Base-by-base conservation (phyloP, 768 basidiomycete species). In the Pisolithus microcarpus region DNA sequence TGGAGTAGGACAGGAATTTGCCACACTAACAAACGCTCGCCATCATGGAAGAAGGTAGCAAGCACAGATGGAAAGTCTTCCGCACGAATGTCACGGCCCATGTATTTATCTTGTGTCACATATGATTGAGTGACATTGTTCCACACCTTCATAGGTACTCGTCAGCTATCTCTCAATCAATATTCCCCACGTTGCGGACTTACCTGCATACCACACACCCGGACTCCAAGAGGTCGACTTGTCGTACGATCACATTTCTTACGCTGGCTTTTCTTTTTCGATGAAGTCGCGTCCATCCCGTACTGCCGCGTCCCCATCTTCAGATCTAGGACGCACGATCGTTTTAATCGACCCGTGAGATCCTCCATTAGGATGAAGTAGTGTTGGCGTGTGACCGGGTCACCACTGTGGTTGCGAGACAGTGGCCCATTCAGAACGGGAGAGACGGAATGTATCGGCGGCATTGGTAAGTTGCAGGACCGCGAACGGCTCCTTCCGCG, bases 281-380 rank as follows among this genome's bases (percentile, higher is more conserved):
- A 74, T 1, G 84, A 71, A 8, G 86, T 87, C 23, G 96, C 96
- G 59, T 96, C 91, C 72, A 95, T 88, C 18, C 96, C 96, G 68
- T 98, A 97, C 71, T 99, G 96, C 31, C 96, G 77, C 28, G 94
- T 97, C n/a, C 96, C 96, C 96, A 98, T 98, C 75, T 99, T 99
- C 60, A 99, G 74, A 68, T 99, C 96, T 61, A 98, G 80, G 38
- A 99, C 95, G 62, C 96, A 99, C 8, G 96, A 90, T 46, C 79
- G 80, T 68, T 88, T 94, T 62, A 96, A 68, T 31, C 87, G 75
- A 23, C 96, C 96, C 2, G 96, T 99, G 44, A 99, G 73, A 63
- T 99, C 96, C 69, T 99, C 96, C 93, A 99, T 96, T 58, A 98
- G 78, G 60, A 99, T 96, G 64, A 98, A 99, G 65, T 97, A 88